phyloP scores from a whole-genome alignment of 148 eudicot genomes.

The Rhododendron mucronatum region DNA sequence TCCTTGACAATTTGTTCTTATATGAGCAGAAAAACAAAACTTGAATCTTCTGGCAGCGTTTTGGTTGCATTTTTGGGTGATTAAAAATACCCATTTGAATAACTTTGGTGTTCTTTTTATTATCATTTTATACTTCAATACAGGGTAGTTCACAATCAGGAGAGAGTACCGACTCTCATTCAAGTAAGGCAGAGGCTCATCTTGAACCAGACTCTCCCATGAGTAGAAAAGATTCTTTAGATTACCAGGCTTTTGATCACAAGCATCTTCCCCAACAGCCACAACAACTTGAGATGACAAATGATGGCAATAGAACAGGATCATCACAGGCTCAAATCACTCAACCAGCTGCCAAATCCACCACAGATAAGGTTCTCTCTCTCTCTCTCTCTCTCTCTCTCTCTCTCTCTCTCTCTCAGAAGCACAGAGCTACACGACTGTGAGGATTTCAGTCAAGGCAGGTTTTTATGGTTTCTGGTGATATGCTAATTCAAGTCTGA shows the following conservation, averaged over 20 bases:
- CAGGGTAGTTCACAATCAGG: conserved; percentile 78
- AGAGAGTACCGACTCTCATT: conserved; percentile 58
- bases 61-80: conserved; percentile 4
- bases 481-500: conserved; percentile 25
- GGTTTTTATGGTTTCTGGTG: conserved; percentile 27
- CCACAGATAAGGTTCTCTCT: conserved; percentile 53
- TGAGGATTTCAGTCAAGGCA: conserved; percentile 26
- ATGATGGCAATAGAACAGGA: conserved; percentile 37
- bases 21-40: neutral
- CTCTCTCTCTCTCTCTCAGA: too few species aligned
- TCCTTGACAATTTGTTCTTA: neutral
- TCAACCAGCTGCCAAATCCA: conserved; percentile 36
- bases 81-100: conserved; percentile 20
- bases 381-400: neutral
- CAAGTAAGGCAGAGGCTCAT: conserved; percentile 45
- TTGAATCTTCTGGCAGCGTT: neutral
- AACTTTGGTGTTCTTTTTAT: neutral
- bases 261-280: conserved; percentile 19
- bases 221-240: conserved; percentile 31
- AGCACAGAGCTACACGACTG: conserved; percentile 17
- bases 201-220: conserved; percentile 64
- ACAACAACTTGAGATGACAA: conserved; percentile 42
- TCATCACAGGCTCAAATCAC: conserved; percentile 20
- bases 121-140: neutral
- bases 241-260: conserved; percentile 17